Percentiles rank a stretch among this genome's conserved stretches.
phyloP scores from a whole-genome alignment of 148 eudicot species.

The Vaccinium macrocarpon region DNA sequence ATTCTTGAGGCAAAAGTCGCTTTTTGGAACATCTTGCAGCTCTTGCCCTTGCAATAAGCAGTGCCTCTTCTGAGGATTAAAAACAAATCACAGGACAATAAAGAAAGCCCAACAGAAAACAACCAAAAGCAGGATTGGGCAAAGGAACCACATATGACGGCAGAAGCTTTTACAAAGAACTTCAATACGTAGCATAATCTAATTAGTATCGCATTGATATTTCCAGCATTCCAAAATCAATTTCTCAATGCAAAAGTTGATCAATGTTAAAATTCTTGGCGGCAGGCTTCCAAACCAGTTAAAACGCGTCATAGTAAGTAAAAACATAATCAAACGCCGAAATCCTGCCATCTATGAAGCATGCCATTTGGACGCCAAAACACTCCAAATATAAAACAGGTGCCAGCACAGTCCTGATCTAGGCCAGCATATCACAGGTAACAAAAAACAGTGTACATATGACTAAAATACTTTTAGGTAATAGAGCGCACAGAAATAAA shows the following conservation, averaged over 20 bases:
- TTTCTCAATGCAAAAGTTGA: neutral
- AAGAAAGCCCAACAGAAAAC: neutral
- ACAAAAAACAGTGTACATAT: neutral
- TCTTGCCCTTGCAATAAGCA: constrained; percentile 4
- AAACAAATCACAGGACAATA: neutral
- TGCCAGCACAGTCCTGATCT: neutral
- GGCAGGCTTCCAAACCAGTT: neutral
- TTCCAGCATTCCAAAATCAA: neutral
- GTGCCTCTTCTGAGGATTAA: constrained; percentile 27
- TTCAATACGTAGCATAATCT: neutral
- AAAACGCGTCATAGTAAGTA: neutral
- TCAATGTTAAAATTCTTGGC: neutral
- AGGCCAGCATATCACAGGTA: neutral
- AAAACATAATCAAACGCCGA: neutral
- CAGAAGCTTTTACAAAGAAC: neutral
- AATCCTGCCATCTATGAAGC: neutral
- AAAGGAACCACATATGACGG: neutral
- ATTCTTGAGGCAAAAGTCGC: constrained; percentile 36
- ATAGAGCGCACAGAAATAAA: neutral
- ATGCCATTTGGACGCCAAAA: neutral
- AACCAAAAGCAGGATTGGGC: neutral
- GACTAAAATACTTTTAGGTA: neutral
- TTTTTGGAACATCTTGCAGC: constrained; percentile 7
- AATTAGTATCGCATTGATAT: neutral
- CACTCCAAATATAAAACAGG: neutral